Base-by-base conservation (phyloP, 805 yeast species). In the Starmerella cellae region DNA sequence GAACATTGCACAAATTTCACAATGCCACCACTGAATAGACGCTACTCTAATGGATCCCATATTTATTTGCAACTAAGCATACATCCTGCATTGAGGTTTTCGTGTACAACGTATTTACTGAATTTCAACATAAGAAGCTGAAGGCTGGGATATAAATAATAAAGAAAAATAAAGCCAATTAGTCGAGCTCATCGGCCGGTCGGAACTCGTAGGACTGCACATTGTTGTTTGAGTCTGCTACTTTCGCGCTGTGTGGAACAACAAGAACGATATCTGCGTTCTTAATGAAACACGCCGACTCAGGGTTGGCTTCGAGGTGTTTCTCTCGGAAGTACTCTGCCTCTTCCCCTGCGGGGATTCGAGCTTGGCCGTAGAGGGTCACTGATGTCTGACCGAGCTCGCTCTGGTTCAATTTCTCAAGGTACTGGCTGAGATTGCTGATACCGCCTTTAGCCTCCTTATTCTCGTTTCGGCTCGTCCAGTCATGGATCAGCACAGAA, bases 401-500 rank as follows among this genome's bases (percentile, higher is more conserved):
- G 13, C 75, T 69, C 57, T 80, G 88, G 60, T 88, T 88, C 58
- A 88, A 63, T 47, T 74, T 76, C 48, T 81, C 77, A 47, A 88
- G 68, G 37, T 83, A 60, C 57, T 77, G 77, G 41, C 75, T 58
- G 35, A 80, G 58, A 50, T 54, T 13, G 57, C 51, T 20, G 4
- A 33, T 9, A 24, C 32, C n/a, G 62, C 58, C 24, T 16, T 6
- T 10, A 24, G 4, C 27, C 4, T 23, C 32, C 31, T 63, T 60
- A 53, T 70, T 69, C 3, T 80, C 74, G 1, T 83, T 71, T 19
- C 37, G 45, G 38, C 42, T 41, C n/a, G 47, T 40, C 95, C 95
- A 87, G 55, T 88, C 97, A 58, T 88, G 97, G 34, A 88, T 75
- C 46, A 88, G 66, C 35, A 88, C 58, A 0, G 95, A 79, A 5